These are phyloP conservation scores for Raddia guianensis DNA, from an alignment of 176 grass and related monocot species.

Conservation along the genomic window DNA sequence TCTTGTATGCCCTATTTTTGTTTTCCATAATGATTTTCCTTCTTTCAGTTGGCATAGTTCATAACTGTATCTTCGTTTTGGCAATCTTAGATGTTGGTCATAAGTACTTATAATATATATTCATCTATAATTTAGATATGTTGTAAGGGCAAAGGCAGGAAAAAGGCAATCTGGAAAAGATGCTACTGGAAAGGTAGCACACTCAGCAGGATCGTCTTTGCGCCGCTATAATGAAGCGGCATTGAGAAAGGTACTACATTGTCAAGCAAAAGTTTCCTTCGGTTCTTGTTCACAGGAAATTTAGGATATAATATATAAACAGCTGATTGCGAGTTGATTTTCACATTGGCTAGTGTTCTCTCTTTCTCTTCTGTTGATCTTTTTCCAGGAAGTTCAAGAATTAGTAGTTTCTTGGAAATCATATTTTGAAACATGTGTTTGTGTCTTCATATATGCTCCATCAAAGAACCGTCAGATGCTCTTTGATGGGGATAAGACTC, in stretches of 20 bases:
- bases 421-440: slow-evolving; percentile 70
- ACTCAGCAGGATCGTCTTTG: slow-evolving; percentile 92
- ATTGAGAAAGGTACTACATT: slow-evolving; percentile 70
- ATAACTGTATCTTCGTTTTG: slow-evolving; percentile 3
- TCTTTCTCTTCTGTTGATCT: slow-evolving; percentile 10
- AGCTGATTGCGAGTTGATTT: slow-evolving; percentile 31
- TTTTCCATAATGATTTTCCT: background rate
- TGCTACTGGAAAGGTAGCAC: slow-evolving; percentile 85
- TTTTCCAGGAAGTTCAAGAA: slow-evolving; percentile 82
- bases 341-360: background rate
- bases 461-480: slow-evolving; percentile 78
- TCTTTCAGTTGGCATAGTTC: background rate
- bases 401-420: slow-evolving; percentile 80
- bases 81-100: background rate
- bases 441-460: slow-evolving; percentile 79
- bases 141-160: slow-evolving; percentile 95
- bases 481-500: slow-evolving; percentile 73
- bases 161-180: slow-evolving; percentile 96
- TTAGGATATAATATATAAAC: background rate
- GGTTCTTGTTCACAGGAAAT: slow-evolving; percentile 19
- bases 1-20: background rate
- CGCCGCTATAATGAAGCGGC: slow-evolving; percentile 89
- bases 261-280: slow-evolving; percentile 11
- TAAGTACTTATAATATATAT: background rate
- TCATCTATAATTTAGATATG: slow-evolving; percentile 67